Evolutionary conservation across 306 rosid species (phyloP), one percentile per base, ranked within the genome.

Genomic region (Sechiopsis laciniata): DNA sequence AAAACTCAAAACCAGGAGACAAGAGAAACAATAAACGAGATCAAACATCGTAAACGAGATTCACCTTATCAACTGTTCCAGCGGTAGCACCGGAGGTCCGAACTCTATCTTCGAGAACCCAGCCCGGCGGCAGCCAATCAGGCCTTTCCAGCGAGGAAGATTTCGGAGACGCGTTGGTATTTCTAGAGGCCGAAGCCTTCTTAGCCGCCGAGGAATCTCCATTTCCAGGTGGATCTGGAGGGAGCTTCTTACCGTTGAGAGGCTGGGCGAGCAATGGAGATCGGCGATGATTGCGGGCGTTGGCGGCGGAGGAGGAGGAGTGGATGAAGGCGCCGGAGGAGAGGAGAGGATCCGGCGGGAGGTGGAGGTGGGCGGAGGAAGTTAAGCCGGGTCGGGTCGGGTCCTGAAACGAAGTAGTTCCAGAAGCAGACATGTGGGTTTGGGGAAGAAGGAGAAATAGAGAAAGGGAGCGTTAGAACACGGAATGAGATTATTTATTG

Each of bases 11-110:
- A 61, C 67, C 66, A 3, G 19, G 2, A 26, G 2, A 26, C 29
- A 26, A 26, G 1, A 61, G 37, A 20, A 1, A 4, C 10, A 46
- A 32, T 2, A 24, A 0, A 9, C 46, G 0, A 21, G 10, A 40
- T 40, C 0, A 6, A 40, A 46, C 6, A 67, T 5, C 6, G 48
- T 32, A 70, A 26, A 1, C 24, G 52, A 10, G 52, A 10, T 80
- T 78, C 45, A 86, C 90, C 88, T 63, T 84, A 65, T 86, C 90
- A 13, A 56, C 69, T 1, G 68, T 21, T 59, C 90, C 90, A 24
- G 90, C 90, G 1, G 88, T 79, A 22, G 81, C 85, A 72, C 90
- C 90, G 11, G 88, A 79, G 84, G n/a, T 19, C 77, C 90, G 84
- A 8, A 86, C 88, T 80, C 72, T 86, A 45, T 76, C 81, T 58